These are phyloP conservation scores for Kazachstania martiniae DNA, from an alignment of 805 yeast genomes.

Conservation along the genomic window DNA sequence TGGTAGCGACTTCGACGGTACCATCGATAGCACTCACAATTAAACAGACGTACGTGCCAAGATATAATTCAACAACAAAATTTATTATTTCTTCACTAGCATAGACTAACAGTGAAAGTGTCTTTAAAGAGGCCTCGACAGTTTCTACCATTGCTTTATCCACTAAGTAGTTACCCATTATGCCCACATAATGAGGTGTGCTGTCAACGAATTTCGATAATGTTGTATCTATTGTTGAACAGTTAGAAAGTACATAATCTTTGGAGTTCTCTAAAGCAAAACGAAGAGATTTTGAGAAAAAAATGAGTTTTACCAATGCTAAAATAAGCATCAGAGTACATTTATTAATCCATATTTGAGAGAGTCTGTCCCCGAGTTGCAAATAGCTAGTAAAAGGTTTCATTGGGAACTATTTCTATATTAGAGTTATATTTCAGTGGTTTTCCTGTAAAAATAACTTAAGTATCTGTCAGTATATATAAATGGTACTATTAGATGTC, in stretches of 20 bases:
- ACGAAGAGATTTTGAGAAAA: conserved; percentile 42
- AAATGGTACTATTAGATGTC: no score
- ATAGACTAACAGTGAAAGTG: conserved; percentile 38
- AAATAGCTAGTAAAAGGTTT: conserved; percentile 28
- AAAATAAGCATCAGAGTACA: conserved; percentile 47
- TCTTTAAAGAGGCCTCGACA: conserved; percentile 35
- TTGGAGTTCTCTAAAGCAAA: conserved; percentile 33
- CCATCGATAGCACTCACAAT: conserved; percentile 65
- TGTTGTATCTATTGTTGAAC: conserved; percentile 36
- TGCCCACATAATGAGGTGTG: conserved; percentile 47
- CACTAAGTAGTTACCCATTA: conserved; percentile 43
- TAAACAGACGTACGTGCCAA: conserved; percentile 85
- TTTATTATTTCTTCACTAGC: conserved; percentile 49
- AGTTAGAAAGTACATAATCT: conserved; percentile 32
- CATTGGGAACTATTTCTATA: no score
- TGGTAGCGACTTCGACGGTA: conserved; percentile 58
- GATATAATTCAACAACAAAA: conserved; percentile 57
- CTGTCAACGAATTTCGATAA: conserved; percentile 29
- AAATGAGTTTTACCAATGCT: conserved; percentile 45
- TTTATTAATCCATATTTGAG: conserved; percentile 60
- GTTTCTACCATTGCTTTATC: conserved; percentile 37
- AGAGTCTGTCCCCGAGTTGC: conserved; percentile 39
- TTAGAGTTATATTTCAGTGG: no score
- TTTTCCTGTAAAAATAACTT: neutral
- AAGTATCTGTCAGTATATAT: no score